Evolutionary conservation across 768 basidiomycete species (phyloP).

Genomic region (Ephemerocybe angulata): DNA sequence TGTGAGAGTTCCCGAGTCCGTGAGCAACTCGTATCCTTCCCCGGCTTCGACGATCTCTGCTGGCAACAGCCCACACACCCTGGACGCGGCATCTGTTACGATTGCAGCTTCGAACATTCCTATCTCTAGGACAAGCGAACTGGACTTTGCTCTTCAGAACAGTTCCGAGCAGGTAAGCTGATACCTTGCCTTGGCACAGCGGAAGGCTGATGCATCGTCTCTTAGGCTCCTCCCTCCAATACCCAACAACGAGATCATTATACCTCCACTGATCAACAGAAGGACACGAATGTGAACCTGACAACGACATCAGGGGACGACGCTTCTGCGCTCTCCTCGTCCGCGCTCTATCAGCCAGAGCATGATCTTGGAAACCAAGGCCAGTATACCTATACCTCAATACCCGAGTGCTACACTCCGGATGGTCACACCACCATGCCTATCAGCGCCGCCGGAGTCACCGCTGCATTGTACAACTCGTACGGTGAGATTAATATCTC

Average conservation of each 20-base stretch:
- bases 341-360: not conserved
- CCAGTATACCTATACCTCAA: not conserved
- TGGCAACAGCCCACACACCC: constrained; percentile 23
- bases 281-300: not conserved
- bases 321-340: not conserved
- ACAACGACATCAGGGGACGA: constrained; percentile 2
- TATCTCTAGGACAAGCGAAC: constrained; percentile 34
- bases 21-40: constrained; percentile 24
- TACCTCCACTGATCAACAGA: not conserved
- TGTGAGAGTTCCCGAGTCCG: constrained; percentile 7
- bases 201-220: constrained; percentile 5
- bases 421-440: not conserved
- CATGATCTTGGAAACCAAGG: constrained; percentile 1
- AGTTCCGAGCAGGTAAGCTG: constrained; percentile 23
- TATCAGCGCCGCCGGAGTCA: not conserved
- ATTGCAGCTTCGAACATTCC: constrained; percentile 16
- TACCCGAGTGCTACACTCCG: not conserved
- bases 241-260: not conserved
- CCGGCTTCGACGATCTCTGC: constrained; percentile 45
- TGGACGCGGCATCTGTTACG: constrained; percentile 15
- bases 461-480: not conserved
- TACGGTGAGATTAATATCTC: not conserved
- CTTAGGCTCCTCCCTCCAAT: not conserved
- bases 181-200: not conserved
- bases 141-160: constrained; percentile 33